Evolutionary conservation across 257 asterid species (phyloP).

Genomic region (Leptodermis oblonga): DNA sequence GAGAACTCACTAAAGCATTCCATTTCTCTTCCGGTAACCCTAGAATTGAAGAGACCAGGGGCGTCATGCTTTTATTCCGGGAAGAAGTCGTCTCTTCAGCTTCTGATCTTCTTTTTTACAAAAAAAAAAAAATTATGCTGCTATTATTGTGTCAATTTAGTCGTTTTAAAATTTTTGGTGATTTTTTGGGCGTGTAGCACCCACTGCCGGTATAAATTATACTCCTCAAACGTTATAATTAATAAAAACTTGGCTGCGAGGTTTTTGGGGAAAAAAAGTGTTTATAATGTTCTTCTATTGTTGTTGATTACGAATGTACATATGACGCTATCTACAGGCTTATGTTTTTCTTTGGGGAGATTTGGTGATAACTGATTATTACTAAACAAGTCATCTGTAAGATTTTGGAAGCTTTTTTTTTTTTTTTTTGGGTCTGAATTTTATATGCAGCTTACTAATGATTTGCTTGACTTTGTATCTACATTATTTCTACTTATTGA

Average conservation of each 20-base stretch:
- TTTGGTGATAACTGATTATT: background rate
- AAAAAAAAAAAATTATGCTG: no score
- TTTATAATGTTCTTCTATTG: background rate
- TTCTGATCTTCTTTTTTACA: slow-evolving; percentile 52
- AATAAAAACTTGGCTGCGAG: background rate
- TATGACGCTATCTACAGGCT: background rate
- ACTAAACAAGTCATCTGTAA: background rate
- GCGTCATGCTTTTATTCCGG: slow-evolving; percentile 77
- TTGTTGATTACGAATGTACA: background rate
- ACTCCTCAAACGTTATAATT: background rate
- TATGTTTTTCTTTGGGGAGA: background rate
- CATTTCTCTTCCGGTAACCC: slow-evolving; percentile 97
- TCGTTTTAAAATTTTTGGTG: background rate
- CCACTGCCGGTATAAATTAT: background rate
- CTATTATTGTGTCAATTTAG: background rate
- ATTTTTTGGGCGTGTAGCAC: background rate
- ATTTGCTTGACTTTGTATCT: background rate
- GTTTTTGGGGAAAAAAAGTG: background rate
- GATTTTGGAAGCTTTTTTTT: background rate
- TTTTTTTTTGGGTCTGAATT: background rate
- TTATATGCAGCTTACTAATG: background rate
- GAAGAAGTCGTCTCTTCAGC: slow-evolving; percentile 40
- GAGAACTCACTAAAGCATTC: slow-evolving; percentile 37
- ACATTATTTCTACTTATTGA: background rate
- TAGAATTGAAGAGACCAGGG: slow-evolving; percentile 88